A percentile compares a stretch with the other conserved stretches of the same genome.
phyloP scores from a whole-genome alignment of 2,329 filamentous ascomycete genomes.

The Colletotrichum abscissum region DNA sequence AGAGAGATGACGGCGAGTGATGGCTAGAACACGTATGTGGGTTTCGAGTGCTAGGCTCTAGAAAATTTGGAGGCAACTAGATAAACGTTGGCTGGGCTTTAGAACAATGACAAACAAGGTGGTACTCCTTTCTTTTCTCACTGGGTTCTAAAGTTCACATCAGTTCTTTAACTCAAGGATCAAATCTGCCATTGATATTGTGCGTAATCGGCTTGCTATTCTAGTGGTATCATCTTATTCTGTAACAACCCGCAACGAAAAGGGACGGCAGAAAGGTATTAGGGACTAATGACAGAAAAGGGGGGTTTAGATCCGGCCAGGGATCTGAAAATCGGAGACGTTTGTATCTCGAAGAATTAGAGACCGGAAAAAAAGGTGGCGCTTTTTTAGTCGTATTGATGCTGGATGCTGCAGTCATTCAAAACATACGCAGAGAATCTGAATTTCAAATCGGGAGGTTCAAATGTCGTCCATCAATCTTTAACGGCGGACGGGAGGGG shows the following conservation, averaged over 20 bases:
- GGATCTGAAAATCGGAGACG: constrained; percentile 5
- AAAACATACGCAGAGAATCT: background rate
- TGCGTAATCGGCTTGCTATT: constrained; percentile 34
- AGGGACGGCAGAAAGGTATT: constrained; percentile 28
- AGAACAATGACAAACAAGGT: background rate
- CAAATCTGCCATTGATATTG: constrained; percentile 24
- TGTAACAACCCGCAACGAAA: constrained; percentile 35
- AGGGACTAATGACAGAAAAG: constrained; percentile 15
- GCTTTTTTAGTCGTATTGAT: constrained; percentile 2
- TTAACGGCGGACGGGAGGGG: constrained; percentile 30
- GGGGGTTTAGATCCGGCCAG: constrained; percentile 19
- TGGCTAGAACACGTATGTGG: too few species aligned
- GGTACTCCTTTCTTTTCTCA: background rate
- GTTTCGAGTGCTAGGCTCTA: background rate
- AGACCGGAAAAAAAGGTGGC: constrained; percentile 6
- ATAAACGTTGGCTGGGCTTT: background rate
- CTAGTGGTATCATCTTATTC: constrained; percentile 39
- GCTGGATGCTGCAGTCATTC: constrained; percentile 11
- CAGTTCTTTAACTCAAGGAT: constrained; percentile 8
- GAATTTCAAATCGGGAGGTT: background rate
- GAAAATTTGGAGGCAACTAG: background rate
- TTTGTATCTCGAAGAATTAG: constrained; percentile 18
- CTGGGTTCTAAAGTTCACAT: background rate
- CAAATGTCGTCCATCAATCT: background rate
- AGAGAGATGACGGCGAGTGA: too few species aligned